These are phyloP conservation scores for Curvularia sp. DNA, from an alignment of 2,329 filamentous ascomycete genomes.

Conservation along the genomic window DNA sequence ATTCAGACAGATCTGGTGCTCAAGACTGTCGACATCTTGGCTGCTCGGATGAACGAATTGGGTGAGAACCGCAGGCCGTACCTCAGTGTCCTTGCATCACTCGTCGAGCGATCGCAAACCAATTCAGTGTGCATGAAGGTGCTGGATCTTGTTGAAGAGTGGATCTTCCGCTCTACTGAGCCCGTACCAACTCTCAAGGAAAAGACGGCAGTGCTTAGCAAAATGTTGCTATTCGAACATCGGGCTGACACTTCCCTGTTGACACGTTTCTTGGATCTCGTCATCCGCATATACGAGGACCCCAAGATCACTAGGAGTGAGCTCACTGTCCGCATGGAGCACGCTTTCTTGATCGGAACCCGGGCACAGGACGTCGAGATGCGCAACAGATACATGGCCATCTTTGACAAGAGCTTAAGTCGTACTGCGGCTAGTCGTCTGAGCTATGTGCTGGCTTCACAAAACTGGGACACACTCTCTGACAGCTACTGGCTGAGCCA, in stretches of 20 bases:
- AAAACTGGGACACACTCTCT: slow-evolving; percentile 95
- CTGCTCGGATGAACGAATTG: slow-evolving; percentile 88
- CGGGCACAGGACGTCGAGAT: slow-evolving; percentile 93
- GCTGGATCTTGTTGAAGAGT: slow-evolving; percentile 88
- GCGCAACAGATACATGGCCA: slow-evolving; percentile 94
- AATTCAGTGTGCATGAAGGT: slow-evolving; percentile 89
- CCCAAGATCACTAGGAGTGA: slow-evolving; percentile 94
- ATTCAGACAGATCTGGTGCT: slow-evolving; percentile 91
- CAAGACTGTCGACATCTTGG: slow-evolving; percentile 92
- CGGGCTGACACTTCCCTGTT: slow-evolving; percentile 83
- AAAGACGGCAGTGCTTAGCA: slow-evolving; percentile 98
- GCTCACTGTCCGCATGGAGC: slow-evolving; percentile 94
- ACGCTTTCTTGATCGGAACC: slow-evolving; percentile 95
- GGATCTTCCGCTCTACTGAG: slow-evolving; percentile 95
- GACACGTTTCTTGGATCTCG: slow-evolving; percentile 91
- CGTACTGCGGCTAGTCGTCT: slow-evolving; percentile 88
- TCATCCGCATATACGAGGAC: slow-evolving; percentile 98
- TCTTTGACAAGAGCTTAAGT: slow-evolving; percentile 95
- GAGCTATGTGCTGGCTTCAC: slow-evolving; percentile 85
- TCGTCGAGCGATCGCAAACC: slow-evolving; percentile 94
- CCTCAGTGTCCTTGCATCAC: slow-evolving; percentile 88
- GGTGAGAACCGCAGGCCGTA: slow-evolving; percentile 92
- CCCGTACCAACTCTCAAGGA: slow-evolving; percentile 98
- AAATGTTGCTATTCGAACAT: slow-evolving; percentile 96
- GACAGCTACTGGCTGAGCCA: slow-evolving; percentile 98